Evolutionary conservation across 2,329 filamentous ascomycete genomes (phyloP).

Genomic region (Rhynchosporium agropyri): DNA sequence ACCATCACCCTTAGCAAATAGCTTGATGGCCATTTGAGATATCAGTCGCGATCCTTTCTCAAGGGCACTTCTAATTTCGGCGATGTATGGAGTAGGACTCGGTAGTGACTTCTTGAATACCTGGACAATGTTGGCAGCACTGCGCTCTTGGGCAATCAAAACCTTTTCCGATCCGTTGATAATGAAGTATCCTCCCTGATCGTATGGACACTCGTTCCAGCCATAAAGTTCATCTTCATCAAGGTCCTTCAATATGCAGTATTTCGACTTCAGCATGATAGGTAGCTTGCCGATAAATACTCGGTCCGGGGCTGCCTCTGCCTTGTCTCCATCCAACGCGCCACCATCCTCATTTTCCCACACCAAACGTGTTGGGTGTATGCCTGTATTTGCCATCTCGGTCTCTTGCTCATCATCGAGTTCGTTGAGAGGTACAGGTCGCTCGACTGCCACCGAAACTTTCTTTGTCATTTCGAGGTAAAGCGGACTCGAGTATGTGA

Average conservation of each 20-base stretch:
- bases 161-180: conserved; percentile 99
- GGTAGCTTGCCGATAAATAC: conserved; percentile 95
- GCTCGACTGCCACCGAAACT: conserved; percentile 80
- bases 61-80: conserved; percentile 93
- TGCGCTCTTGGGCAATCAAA: conserved; percentile 94
- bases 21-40: conserved; percentile 87
- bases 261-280: conserved; percentile 97
- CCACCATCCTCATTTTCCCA: conserved; percentile 59
- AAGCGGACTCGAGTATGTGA: conserved; percentile 91
- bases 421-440: conserved; percentile 65
- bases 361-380: conserved; percentile 58
- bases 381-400: conserved; percentile 57
- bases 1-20: conserved; percentile 81
- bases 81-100: conserved; percentile 90
- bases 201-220: conserved; percentile 96
- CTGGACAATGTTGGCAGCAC: conserved; percentile 97
- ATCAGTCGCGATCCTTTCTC: conserved; percentile 96
- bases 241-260: conserved; percentile 84
- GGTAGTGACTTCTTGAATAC: conserved; percentile 97
- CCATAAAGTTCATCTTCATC: conserved; percentile 85
- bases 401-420: conserved; percentile 66
- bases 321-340: conserved; percentile 49
- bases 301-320: conserved; percentile 50
- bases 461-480: conserved; percentile 88
- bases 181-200: conserved; percentile 97